Base-by-base conservation (phyloP, 2,329 filamentous ascomycete species). In the Hymenotorrendiella dingleyae region DNA sequence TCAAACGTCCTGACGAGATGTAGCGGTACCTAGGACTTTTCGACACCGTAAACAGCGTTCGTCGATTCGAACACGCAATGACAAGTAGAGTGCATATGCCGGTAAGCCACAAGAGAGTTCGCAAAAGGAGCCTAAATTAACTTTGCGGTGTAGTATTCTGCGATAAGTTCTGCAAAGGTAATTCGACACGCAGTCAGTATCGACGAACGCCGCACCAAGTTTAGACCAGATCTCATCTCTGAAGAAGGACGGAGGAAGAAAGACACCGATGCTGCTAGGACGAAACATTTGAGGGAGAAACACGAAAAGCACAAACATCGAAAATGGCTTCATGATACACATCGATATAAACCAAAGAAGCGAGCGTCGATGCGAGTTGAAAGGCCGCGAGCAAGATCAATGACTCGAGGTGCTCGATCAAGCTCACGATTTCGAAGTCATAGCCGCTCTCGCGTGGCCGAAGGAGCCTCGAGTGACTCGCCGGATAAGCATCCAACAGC, bases 1-100 rank as follows among this genome's bases (percentile, higher is more conserved):
- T n/a, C n/a, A n/a, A n/a, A n/a, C n/a, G n/a, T n/a, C n/a, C n/a
- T n/a, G n/a, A n/a, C n/a, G n/a, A n/a, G n/a, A 11, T 37, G 10
- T 21, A 47, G 42, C 73, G 75, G 2, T 90, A 91, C 53, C 68
- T 93, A 1, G 86, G 86, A 0, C 70, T 93, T 0, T 93, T 91
- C 49, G 86, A 91, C 54, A 89, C 84, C 0, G 86, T 91, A 49
- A 90, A 90, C 55, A 86, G 81, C 11, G 84, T 90, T 0, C 84
- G 85, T 1, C 72, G 76, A 3, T 93, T 93, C 46, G 86, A 93
- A 34, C 36, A 40, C 26, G 40, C 40, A 4, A 34, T 44, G 21
- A 19, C 40, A 11, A 43, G 34, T 16, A 11, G 34, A 11, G 14
- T 23, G 8, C 43, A 17, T 11, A 42, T 46, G 16, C 28, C 34